Percentiles rank a stretch among this genome's conserved stretches.
Conservation (phyloP, 1,139 yeast species). For the Lodderomyces orthopsilosis region DNA sequence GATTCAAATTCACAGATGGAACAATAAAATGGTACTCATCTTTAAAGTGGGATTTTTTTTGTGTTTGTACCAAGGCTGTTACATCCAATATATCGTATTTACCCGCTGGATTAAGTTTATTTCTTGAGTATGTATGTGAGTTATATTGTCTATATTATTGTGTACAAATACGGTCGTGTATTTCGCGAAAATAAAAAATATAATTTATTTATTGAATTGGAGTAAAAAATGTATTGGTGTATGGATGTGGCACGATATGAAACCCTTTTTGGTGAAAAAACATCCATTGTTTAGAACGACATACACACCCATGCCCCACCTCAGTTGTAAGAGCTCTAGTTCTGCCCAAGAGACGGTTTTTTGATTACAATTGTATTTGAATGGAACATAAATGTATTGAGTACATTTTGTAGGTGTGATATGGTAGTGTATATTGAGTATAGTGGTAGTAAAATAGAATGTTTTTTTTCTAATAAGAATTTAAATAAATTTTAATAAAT, state of each 20-base stretch:
- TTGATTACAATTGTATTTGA: too few species aligned
- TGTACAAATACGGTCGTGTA: neutral
- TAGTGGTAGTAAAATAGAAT: neutral
- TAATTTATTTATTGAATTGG: neutral
- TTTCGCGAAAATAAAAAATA: neutral
- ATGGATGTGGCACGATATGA: neutral
- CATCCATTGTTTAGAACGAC: neutral
- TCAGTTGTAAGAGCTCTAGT: too few species aligned
- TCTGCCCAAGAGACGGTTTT: too few species aligned
- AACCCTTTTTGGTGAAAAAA: neutral
- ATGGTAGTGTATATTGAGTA: too few species aligned
- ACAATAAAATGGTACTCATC: neutral
- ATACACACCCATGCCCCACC: too few species aligned
- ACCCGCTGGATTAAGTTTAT: neutral
- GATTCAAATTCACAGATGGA: neutral
- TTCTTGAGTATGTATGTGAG: too few species aligned
- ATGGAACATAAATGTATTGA: too few species aligned
- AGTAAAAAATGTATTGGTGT: constrained; percentile 3
- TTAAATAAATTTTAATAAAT: neutral
- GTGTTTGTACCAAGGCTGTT: neutral
- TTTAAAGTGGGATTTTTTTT: neutral
- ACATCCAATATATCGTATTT: too few species aligned
- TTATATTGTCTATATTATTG: neutral
- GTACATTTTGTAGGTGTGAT: too few species aligned
- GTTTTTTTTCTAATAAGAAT: neutral